A percentile compares a stretch with the other conserved stretches of the same genome.
Conservation (phyloP, 345 rosid species). For the Cardamine occulta region DNA sequence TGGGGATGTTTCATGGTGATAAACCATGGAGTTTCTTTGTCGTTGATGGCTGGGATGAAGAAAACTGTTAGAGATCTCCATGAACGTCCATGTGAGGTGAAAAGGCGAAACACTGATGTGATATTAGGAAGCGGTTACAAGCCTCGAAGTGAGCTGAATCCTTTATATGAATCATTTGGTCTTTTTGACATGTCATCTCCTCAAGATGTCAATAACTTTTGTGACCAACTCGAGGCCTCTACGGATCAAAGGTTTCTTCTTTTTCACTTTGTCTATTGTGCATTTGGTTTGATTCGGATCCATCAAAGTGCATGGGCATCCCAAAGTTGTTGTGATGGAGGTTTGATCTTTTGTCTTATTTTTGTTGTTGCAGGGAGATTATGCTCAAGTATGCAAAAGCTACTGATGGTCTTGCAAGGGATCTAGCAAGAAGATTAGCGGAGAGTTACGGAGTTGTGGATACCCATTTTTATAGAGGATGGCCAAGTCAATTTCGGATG, state of each 20-base stretch:
- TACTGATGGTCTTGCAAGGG: conserved; percentile 51
- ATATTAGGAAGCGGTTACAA: conserved; percentile 68
- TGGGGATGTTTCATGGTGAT: conserved; percentile 80
- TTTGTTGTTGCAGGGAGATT: conserved; percentile 49
- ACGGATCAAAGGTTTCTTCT: conserved; percentile 60
- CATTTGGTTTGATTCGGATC: too few relatives aligned
- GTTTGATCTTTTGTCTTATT: not conserved
- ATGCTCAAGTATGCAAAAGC: conserved; percentile 61
- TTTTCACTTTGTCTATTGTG: not conserved
- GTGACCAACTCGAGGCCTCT: conserved; percentile 67
- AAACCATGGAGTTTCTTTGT: conserved; percentile 58
- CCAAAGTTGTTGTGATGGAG: not conserved
- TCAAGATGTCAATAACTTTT: conserved; percentile 57
- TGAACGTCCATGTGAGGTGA: conserved; percentile 67
- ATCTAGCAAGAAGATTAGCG: conserved; percentile 41
- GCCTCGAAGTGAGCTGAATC: conserved; percentile 53
- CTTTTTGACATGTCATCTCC: conserved; percentile 66
- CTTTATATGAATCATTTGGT: conserved; percentile 79
- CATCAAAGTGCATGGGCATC: not conserved
- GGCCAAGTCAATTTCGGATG: conserved; percentile 78
- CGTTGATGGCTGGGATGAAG: conserved; percentile 68
- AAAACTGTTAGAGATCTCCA: conserved; percentile 55
- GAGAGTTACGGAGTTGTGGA: conserved; percentile 41
- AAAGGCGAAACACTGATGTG: conserved; percentile 59
- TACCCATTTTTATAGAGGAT: conserved; percentile 48